Evolutionary conservation across 106 monocot genomes (phyloP).

Genomic region (Xerophyta viscosa): DNA sequence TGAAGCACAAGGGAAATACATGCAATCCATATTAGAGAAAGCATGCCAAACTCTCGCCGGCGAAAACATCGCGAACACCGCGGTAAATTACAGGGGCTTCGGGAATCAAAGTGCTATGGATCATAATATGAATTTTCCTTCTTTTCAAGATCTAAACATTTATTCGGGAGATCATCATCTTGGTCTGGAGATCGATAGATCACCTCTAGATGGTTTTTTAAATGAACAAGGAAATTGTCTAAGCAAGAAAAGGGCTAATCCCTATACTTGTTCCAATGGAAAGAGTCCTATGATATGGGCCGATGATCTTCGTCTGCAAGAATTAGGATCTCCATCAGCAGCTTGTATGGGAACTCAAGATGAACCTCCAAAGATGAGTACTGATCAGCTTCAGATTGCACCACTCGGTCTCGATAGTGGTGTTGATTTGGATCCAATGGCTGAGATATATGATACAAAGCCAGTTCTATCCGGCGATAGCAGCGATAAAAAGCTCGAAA

Average conservation of each 20-base stretch:
- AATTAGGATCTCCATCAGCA: slow-evolving; percentile 11
- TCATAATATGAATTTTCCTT: slow-evolving; percentile 49
- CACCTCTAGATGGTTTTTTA: too few species aligned
- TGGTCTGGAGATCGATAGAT: slow-evolving; percentile 32
- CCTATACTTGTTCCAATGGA: slow-evolving; percentile 20
- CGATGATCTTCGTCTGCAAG: slow-evolving; percentile 29
- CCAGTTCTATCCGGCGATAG: slow-evolving; percentile 11
- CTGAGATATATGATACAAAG: slow-evolving; percentile 15
- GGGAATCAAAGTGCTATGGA: slow-evolving; percentile 20
- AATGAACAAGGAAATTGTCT: too few species aligned
- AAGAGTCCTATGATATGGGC: slow-evolving; percentile 59
- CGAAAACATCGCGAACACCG: slow-evolving; percentile 10
- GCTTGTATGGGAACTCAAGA: too few species aligned
- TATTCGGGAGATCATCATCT: slow-evolving; percentile 38
- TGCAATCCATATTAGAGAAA: slow-evolving; percentile 77
- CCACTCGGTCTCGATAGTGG: slow-evolving; percentile 28
- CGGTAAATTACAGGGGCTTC: too few species aligned
- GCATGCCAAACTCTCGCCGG: slow-evolving; percentile 54
- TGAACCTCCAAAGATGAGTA: too few species aligned
- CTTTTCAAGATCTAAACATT: slow-evolving; percentile 69
- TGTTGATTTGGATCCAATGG: slow-evolving; percentile 15
- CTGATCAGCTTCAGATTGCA: slow-evolving; percentile 23
- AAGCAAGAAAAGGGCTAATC: too few species aligned
- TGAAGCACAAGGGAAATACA: slow-evolving; percentile 86
- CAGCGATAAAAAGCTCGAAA: slow-evolving; percentile 18